phyloP scores from a whole-genome alignment of 768 basidiomycete species.

The Tulasnella sp. region DNA sequence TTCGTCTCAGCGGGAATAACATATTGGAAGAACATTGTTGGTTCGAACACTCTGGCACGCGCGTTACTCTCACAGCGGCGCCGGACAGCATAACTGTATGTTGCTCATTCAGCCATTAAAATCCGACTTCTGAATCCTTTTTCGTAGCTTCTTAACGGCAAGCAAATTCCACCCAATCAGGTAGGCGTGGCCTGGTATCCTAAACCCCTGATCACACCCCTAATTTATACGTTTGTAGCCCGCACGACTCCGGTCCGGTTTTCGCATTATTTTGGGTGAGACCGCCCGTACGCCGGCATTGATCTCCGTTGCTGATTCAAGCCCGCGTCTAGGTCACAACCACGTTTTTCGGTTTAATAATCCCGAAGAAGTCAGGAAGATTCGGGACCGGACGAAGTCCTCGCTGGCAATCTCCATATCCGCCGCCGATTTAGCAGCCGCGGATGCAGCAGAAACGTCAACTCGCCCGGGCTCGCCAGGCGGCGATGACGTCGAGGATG shows the following conservation, averaged over 20 bases:
- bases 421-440: constrained; percentile 57
- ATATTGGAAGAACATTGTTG: constrained; percentile 91
- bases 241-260: constrained; percentile 87
- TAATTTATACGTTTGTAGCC: constrained; percentile 43
- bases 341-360: constrained; percentile 98
- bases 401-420: constrained; percentile 62
- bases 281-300: constrained; percentile 4
- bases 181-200: constrained; percentile 44
- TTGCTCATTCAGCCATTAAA: constrained; percentile 27
- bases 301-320: constrained; percentile 13
- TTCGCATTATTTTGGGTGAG: constrained; percentile 90
- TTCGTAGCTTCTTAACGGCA: constrained; percentile 87
- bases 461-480: constrained; percentile 47
- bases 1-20: constrained; percentile 87
- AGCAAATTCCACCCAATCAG: constrained; percentile 71
- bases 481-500: constrained; percentile 60
- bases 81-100: constrained; percentile 79
- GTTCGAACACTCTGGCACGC: constrained; percentile 82
- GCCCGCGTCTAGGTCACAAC: constrained; percentile 63
- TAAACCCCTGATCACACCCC: background rate
- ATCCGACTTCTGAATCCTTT: constrained; percentile 17
- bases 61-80: constrained; percentile 75
- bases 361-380: constrained; percentile 90
- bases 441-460: constrained; percentile 42
- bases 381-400: constrained; percentile 74